Evolutionary conservation across 441 rosid genomes (phyloP).

Genomic region (Populus hybrid): DNA sequence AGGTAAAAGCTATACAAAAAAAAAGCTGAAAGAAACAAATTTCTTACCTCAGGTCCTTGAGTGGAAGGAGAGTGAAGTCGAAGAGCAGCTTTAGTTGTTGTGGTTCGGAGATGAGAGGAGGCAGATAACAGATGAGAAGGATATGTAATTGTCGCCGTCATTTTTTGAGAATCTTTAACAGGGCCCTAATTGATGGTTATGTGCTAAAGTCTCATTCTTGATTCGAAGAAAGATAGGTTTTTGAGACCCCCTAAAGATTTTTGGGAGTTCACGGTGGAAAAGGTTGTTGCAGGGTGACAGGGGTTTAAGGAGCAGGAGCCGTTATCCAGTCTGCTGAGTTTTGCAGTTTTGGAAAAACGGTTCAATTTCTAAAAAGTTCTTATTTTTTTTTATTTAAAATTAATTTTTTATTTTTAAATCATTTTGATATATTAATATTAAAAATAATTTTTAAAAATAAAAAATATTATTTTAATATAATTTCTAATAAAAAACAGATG

Average conservation of each 20-base stretch:
- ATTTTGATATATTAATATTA: too few relatives aligned
- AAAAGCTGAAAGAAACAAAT: neutral
- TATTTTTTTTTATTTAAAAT: too few relatives aligned
- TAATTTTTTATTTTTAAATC: too few relatives aligned
- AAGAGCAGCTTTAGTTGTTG: constrained; percentile 18
- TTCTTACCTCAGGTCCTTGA: constrained; percentile 31
- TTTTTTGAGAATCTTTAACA: neutral
- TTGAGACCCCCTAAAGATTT: neutral
- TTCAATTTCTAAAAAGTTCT: too few relatives aligned
- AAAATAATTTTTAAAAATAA: too few relatives aligned
- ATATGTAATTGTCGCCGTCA: constrained; percentile 24
- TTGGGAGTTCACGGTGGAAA: neutral
- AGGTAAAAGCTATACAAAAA: neutral
- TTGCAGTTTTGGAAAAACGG: too few relatives aligned
- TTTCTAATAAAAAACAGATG: too few relatives aligned
- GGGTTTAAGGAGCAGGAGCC: constrained; percentile 17
- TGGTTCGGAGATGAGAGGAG: constrained; percentile 21
- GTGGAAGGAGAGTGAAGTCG: constrained; percentile 16
- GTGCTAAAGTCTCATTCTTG: neutral
- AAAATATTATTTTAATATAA: too few relatives aligned
- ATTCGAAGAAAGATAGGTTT: neutral
- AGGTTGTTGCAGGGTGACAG: neutral
- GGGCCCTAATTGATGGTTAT: neutral
- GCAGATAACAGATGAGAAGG: constrained; percentile 27
- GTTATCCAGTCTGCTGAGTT: neutral